phyloP scores from a whole-genome alignment of 176 grass and related monocot genomes.

The Alloteropsis semialata region DNA sequence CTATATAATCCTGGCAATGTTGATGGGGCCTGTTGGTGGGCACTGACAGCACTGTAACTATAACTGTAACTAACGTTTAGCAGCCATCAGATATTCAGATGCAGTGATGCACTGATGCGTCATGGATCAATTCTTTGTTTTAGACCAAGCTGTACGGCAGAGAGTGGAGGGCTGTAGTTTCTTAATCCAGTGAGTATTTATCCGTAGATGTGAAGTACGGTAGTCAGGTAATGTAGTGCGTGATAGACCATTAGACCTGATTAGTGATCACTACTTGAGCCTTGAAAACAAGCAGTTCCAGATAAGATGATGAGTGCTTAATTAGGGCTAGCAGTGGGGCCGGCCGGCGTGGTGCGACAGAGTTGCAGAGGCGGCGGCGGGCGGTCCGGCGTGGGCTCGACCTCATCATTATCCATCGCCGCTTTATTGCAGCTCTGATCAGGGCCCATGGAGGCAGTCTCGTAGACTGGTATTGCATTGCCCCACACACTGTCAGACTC shows the following conservation, averaged over 20 bases:
- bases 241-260: constrained; percentile 24
- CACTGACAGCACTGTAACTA: too few relatives aligned
- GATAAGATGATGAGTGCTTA: neutral
- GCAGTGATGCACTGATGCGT: neutral
- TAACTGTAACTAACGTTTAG: neutral
- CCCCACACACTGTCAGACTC: neutral
- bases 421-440: neutral
- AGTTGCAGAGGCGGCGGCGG: constrained; percentile 27
- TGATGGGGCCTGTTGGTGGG: neutral
- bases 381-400: constrained; percentile 44
- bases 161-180: neutral
- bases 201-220: neutral
- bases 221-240: neutral
- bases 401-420: constrained; percentile 21
- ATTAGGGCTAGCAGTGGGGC: neutral
- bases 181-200: neutral
- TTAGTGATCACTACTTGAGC: neutral
- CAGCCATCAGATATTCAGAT: neutral
- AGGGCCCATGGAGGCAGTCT: neutral
- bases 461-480: neutral
- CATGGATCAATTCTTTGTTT: neutral
- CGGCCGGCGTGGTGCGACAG: neutral
- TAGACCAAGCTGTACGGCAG: neutral
- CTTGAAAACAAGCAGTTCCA: neutral
- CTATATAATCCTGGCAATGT: neutral